Base-by-base conservation (phyloP, 2,329 filamentous ascomycete species). In the Calonectria montana region DNA sequence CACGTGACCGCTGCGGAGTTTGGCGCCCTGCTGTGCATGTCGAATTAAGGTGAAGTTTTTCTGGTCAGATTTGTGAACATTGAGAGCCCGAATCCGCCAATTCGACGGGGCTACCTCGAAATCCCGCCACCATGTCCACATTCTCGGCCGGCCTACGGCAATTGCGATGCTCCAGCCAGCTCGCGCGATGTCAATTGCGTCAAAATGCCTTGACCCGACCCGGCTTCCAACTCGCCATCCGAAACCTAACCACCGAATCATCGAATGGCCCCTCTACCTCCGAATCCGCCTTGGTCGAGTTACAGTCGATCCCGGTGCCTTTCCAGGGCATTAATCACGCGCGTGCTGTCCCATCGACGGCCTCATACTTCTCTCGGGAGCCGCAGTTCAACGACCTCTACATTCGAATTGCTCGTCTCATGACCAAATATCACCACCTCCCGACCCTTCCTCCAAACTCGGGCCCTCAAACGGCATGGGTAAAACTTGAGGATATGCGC, bases 281-380 rank as follows among this genome's bases (percentile, higher is more conserved):
- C 65, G 71, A 76, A 37, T 61, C 71, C 15, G 62, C 74, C 27
- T 61, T 74, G 16, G 62, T 75, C 16, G 76, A 83, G 31, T 57
- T 50, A 1, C 45, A 74, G 3, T 65, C 78, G 21, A 72, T 81
- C 29, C 72, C 76, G 16, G 74, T 80, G 0, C 81, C 83, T 1
- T 81, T 83, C n/a, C 71, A 80, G 13, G 80, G 80, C 50, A 75
- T 84, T 31, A 75, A 79, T 29, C 88, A 91, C 75, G 92, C 94
- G 65, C 94, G 97, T 75, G 87, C 97, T 25, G 87, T 98, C 41
- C 97, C 97, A 23, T 89, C 89, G 29, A 98, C 96, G 41, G 92
- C 94, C 3, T 97, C 96, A n/a, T 99, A 99, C 86, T 99, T 98
- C 87, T 96, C 95, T 65, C 93, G 93, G 65, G 93, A 93, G 73